Evolutionary conservation across 352 stramenopile species (phyloP), one percentile per base, ranked within the genome.

Genomic region (Plasmopara viticola): DNA sequence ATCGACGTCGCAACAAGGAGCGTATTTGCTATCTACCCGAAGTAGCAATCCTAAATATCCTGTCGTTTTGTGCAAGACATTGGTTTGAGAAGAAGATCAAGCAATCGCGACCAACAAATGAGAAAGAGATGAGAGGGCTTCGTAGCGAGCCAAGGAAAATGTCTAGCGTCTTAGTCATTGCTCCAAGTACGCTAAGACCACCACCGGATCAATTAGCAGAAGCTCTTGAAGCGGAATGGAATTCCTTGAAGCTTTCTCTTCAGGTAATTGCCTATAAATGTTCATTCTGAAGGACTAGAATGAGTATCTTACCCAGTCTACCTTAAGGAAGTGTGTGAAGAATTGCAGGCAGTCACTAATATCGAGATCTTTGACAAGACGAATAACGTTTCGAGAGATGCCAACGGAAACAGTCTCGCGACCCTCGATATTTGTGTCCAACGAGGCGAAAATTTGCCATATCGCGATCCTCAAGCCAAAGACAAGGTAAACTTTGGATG

Each of bases 51-150:
- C 44, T 60, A 1, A 62, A 41, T 8, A 83, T 89, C 28, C 44
- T 89, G 13, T 65, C 69, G 2, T 86, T 70, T 34, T 89, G 73
- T 41, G 34, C 44, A 8, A 66, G 78, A 10, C 73, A 86, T 48
- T 89, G 78, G 78, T 89, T 89, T 54, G 69, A 73, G 2, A 33
- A 31, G 6, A 31, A 58, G 35, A 30, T 20, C 9, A 20, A 31
- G 7, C 33, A 34, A 35, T 20, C 28, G 8, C 10, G 20, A 49
- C 12, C 30, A 30, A 6, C 30, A 17, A 50, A 37, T 42, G 49
- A 60, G 28, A 56, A 31, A 17, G 37, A 60, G 7, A 39, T 25
- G 20, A 25, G 20, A 25, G 3, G 20, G 3, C 20, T 25, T 25
- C 20, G 20, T 3, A 25, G 20, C 38, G 6, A 9, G 28, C 1